A percentile compares a stretch with the other conserved stretches of the same genome.
phyloP scores from a whole-genome alignment of 352 stramenopile species.

The Phytophthora niederhauseri region DNA sequence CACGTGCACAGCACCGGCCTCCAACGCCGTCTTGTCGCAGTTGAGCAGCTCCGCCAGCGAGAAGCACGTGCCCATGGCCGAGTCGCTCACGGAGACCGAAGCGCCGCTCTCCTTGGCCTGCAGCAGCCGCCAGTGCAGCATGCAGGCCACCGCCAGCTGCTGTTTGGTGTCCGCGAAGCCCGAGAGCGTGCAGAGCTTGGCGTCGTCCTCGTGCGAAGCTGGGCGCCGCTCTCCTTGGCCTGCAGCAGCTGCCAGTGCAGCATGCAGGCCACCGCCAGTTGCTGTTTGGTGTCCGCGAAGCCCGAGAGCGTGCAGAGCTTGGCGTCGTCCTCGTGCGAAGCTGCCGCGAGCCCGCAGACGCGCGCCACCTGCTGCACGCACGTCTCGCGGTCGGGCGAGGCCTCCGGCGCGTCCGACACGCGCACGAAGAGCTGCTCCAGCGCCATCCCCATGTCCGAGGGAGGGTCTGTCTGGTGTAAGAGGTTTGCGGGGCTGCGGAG shows the following conservation, averaged over 20 bases:
- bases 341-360: constrained; percentile 27
- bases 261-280: constrained; percentile 58
- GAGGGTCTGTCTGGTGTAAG: not conserved
- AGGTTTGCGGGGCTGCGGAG: not conserved
- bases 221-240: constrained; percentile 18
- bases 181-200: constrained; percentile 32
- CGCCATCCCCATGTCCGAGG: constrained; percentile 44
- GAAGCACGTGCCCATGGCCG: constrained; percentile 35
- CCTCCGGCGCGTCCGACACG: constrained; percentile 24
- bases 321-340: constrained; percentile 12
- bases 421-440: constrained; percentile 40
- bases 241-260: constrained; percentile 54
- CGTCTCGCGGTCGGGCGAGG: constrained; percentile 21
- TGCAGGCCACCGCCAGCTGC: constrained; percentile 57
- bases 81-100: constrained; percentile 33
- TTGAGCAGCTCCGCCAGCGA: constrained; percentile 50
- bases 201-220: constrained; percentile 10
- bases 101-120: constrained; percentile 22
- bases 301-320: constrained; percentile 36
- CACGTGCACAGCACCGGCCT: constrained; percentile 28
- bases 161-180: constrained; percentile 44
- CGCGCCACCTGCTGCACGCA: constrained; percentile 38
- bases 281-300: constrained; percentile 44
- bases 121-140: constrained; percentile 56
- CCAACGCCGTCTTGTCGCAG: constrained; percentile 42